Evolutionary conservation across 2,329 filamentous ascomycete species (phyloP).

Genomic region (Tolypocladium capitatum): DNA sequence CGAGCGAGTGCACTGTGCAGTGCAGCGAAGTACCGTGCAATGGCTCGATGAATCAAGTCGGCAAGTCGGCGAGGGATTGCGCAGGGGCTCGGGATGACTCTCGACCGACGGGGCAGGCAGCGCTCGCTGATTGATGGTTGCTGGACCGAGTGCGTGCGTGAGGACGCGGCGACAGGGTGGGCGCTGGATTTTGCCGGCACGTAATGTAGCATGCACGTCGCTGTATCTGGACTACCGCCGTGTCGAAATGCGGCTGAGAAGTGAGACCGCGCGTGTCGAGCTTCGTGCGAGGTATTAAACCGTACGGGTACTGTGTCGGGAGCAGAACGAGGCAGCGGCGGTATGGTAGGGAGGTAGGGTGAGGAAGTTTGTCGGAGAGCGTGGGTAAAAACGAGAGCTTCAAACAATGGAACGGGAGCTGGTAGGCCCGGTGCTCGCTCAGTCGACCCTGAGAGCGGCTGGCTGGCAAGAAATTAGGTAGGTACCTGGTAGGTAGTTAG

Average conservation of each 20-base stretch:
- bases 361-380: background rate
- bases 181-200: slow-evolving; percentile 5
- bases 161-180: slow-evolving; percentile 1
- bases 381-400: background rate
- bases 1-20: background rate
- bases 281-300: background rate
- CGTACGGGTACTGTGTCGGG: background rate
- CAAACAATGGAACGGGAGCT: background rate
- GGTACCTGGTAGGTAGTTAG: no score
- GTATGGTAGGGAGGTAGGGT: background rate
- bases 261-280: background rate
- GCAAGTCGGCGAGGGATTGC: background rate
- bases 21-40: background rate
- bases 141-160: background rate
- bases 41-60: background rate
- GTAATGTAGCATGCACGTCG: background rate
- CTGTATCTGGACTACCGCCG: background rate
- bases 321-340: background rate
- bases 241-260: slow-evolving; percentile 3
- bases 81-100: background rate
- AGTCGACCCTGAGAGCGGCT: no score
- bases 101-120: background rate
- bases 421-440: background rate
- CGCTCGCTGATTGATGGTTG: background rate
- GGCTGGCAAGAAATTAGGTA: background rate